These are phyloP conservation scores for Phytophthora citrophthora DNA, from an alignment of 352 stramenopile genomes.

Conservation along the genomic window DNA sequence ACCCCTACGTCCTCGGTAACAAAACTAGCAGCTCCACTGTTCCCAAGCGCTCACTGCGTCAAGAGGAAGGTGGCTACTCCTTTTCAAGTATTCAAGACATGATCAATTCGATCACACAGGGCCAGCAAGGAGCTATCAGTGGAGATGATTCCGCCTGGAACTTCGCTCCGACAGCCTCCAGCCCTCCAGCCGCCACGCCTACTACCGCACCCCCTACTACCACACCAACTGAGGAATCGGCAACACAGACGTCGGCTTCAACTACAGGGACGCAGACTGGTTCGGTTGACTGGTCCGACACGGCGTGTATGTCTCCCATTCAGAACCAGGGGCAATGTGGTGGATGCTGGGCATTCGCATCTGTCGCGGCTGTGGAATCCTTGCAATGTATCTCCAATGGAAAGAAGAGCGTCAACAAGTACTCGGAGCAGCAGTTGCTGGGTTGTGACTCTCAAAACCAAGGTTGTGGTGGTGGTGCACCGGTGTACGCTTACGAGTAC, in stretches of 20 bases:
- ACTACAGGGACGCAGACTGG: slow-evolving; percentile 6
- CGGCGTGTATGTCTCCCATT: slow-evolving; percentile 55
- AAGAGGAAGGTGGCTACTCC: slow-evolving; percentile 18
- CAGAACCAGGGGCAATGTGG: slow-evolving; percentile 97
- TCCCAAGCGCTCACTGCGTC: slow-evolving; percentile 27
- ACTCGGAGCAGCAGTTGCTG: slow-evolving; percentile 93
- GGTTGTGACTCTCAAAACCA: slow-evolving; percentile 87
- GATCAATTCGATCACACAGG: slow-evolving; percentile 28
- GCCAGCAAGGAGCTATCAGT: neutral
- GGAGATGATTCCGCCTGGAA: too few species aligned
- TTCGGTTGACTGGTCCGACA: slow-evolving; percentile 45
- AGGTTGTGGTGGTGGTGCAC: slow-evolving; percentile 90
- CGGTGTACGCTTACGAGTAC: slow-evolving; percentile 92
- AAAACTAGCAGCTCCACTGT: slow-evolving; percentile 1
- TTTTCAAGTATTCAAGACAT: slow-evolving; percentile 35
- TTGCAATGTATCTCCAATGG: slow-evolving; percentile 81
- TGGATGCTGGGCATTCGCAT: slow-evolving; percentile 97
- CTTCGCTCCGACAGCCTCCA: too few species aligned
- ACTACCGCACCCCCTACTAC: neutral
- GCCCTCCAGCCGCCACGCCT: neutral
- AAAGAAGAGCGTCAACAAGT: slow-evolving; percentile 66
- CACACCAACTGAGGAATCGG: too few species aligned
- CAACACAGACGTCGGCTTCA: slow-evolving; percentile 1
- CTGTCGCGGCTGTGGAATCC: slow-evolving; percentile 90
- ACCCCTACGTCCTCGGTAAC: slow-evolving; percentile 31